Evolutionary conservation across 2,329 filamentous ascomycete species (phyloP), one percentile per base, ranked within the genome.

Genomic region (Phaeosphaeriaceae sp.): DNA sequence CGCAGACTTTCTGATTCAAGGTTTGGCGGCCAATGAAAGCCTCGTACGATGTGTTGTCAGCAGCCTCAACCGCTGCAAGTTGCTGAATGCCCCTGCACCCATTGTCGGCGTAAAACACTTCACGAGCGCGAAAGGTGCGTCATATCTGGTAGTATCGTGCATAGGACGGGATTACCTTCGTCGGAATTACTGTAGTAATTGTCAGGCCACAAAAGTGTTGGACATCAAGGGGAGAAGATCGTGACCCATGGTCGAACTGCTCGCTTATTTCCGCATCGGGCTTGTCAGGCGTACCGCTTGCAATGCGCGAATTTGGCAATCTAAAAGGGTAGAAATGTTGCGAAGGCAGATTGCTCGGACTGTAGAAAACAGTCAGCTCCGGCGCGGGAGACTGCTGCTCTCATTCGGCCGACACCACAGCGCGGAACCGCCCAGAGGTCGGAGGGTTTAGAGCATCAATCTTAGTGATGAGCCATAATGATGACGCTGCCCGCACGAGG

Each of bases 351-450:
- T 55, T 46, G 50, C 40, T 67, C 60, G 65, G 63, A 42, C 57
- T 57, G 59, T 52, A 51, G 48, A 47, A 20, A 51, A 47, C 54
- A 56, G 56, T 59, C 51, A 46, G 44, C 44, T 24, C 44, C 44
- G 60, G 52, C 58, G 53, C 54, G 51, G 49, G 20, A 50, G 46
- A 17, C 27, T 44, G 46, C 53, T 40, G 45, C 53, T 48, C 60
- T 48, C 20, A 36, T 56, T 73, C 69, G 70, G 70, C 70, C 70
- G 70, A 72, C 57, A 42, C 58, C 54, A 48, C 36, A 13, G 31
- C 31, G 52, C n/a, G 53, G 42, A 51, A 59, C 49, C 46, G 47
- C 48, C 51, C 47, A 51, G 25, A 48, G 60, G 51, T 17, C 22
- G 49, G 58, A 52, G 48, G 45, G 44, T 17, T 19, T 48, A 13